These are phyloP conservation scores for Cladosporium sp. DNA, from an alignment of 2,329 filamentous ascomycete genomes.

Conservation along the genomic window DNA sequence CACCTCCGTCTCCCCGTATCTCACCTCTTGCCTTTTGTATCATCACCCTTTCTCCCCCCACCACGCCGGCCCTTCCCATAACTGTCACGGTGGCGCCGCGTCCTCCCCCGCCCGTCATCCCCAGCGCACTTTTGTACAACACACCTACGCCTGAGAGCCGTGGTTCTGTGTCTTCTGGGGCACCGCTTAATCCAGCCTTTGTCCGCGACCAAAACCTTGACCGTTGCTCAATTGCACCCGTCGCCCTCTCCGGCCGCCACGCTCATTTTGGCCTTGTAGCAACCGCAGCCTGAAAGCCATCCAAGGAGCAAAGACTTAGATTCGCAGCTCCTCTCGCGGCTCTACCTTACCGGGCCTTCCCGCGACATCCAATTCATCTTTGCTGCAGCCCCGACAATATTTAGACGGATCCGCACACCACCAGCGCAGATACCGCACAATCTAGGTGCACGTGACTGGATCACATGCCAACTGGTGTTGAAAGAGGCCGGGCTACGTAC, in stretches of 20 bases:
- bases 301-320: too few relatives aligned
- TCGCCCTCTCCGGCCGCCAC: slow-evolving; percentile 4
- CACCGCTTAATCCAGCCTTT: background rate
- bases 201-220: background rate
- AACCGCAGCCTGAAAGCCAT: background rate
- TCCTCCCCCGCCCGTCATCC: background rate
- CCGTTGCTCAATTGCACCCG: background rate
- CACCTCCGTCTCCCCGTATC: background rate
- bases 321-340: background rate
- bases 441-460: slow-evolving; percentile 6
- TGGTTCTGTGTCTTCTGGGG: background rate
- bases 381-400: slow-evolving; percentile 6
- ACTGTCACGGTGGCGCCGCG: slow-evolving; percentile 3
- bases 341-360: background rate
- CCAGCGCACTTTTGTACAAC: slow-evolving; percentile 2
- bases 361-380: slow-evolving; percentile 1
- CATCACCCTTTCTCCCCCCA: background rate
- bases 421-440: background rate
- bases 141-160: slow-evolving; percentile 3
- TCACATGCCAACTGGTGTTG: slow-evolving; percentile 17
- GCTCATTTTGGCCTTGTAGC: background rate
- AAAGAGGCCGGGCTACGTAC: slow-evolving; percentile 10
- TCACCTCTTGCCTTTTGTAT: background rate
- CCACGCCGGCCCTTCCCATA: background rate
- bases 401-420: background rate